These are phyloP conservation scores for Suhomyces taliae DNA, from an alignment of 1,139 yeast genomes.

Conservation along the genomic window DNA sequence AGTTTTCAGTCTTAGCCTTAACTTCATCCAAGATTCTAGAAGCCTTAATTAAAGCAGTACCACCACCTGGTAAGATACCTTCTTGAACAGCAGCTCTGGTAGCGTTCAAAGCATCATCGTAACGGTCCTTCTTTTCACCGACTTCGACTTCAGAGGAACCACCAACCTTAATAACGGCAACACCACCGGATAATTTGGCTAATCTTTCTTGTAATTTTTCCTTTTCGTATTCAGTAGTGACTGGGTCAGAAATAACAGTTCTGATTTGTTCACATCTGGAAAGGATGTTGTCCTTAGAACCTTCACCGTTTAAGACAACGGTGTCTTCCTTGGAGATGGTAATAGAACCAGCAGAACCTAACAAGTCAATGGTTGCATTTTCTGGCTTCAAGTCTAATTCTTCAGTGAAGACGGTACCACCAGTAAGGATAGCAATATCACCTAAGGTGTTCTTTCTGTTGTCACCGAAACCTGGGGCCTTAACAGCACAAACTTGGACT, in stretches of 20 bases:
- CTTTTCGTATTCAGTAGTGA: conserved; percentile 92
- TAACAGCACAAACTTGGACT: conserved; percentile 97
- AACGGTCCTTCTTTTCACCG: conserved; percentile 99
- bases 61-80: conserved; percentile 99
- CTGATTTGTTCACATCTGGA: conserved; percentile 97
- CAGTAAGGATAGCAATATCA: conserved; percentile 94
- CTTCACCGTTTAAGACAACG: conserved; percentile 93
- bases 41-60: conserved; percentile 97
- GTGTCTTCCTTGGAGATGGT: conserved; percentile 98
- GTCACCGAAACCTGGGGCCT: conserved; percentile 99
- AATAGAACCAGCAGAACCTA: conserved; percentile 92
- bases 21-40: conserved; percentile 77
- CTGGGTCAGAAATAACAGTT: conserved; percentile 68
- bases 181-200: conserved; percentile 98
- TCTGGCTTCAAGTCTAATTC: conserved; percentile 98
- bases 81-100: conserved; percentile 99
- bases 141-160: conserved; percentile 98
- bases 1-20: conserved; percentile 70
- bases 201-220: conserved; percentile 98
- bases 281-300: conserved; percentile 81
- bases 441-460: conserved; percentile 98
- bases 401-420: conserved; percentile 98
- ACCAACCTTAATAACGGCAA: conserved; percentile 97
- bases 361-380: conserved; percentile 85
- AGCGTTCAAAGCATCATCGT: conserved; percentile 98